Conservation (phyloP, 345 rosid genomes). For the Citrus sp. region DNA sequence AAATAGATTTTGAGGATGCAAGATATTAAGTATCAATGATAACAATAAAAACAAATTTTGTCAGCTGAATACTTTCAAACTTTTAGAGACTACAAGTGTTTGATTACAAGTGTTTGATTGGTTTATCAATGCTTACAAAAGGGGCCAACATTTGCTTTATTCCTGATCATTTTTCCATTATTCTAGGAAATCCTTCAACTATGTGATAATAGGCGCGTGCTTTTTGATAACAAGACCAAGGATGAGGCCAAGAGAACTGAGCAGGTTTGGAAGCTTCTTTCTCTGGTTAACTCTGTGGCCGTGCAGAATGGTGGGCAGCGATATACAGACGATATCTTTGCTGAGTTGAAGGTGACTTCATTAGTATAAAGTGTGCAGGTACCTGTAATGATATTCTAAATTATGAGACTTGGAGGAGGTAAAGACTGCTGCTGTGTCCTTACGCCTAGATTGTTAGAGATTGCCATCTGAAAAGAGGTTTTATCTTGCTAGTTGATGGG, state of each 20-base stretch:
- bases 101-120: no score
- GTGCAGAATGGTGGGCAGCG: constrained; percentile 65
- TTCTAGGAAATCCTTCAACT: constrained; percentile 53
- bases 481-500: no score
- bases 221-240: constrained; percentile 82
- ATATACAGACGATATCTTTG: constrained; percentile 65
- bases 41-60: no score
- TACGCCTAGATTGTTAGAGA: no score
- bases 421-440: no score
- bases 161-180: neutral
- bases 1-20: no score
- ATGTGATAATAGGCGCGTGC: constrained; percentile 56
- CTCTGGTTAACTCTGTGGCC: constrained; percentile 50
- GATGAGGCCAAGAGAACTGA: constrained; percentile 46
- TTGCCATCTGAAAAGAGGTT: no score
- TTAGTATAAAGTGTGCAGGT: neutral
- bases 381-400: neutral
- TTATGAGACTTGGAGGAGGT: no score
- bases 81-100: no score
- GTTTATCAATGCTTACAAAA: no score
- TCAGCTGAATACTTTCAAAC: no score
- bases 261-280: constrained; percentile 64
- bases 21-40: no score
- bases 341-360: constrained; percentile 52
- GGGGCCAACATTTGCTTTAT: neutral